Evolutionary conservation across 257 asterid genomes (phyloP).

Genomic region (Ilex aquifolium): DNA sequence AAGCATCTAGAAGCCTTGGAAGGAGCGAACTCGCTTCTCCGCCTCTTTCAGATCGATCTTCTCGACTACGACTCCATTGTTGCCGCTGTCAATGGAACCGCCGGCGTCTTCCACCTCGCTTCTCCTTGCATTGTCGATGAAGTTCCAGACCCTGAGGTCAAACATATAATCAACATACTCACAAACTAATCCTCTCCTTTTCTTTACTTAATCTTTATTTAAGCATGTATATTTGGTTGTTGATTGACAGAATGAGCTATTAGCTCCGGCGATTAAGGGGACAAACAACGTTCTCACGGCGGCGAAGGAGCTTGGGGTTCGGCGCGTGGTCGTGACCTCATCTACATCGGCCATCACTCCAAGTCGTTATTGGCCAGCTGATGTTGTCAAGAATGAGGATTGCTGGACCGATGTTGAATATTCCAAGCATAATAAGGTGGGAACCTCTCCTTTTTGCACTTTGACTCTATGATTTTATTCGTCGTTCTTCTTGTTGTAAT

Average conservation of each 20-base stretch:
- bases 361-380: conserved; percentile 70
- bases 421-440: conserved; percentile 71
- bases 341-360: conserved; percentile 59
- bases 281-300: conserved; percentile 86
- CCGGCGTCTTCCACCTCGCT: conserved; percentile 75
- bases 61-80: conserved; percentile 57
- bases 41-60: conserved; percentile 63
- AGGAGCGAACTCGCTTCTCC: conserved; percentile 60
- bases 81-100: conserved; percentile 48
- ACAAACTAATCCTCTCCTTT: no score
- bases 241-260: conserved; percentile 40
- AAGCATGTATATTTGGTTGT: conserved; percentile 1
- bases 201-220: no score
- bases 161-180: no score
- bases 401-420: conserved; percentile 90
- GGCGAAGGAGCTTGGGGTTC: conserved; percentile 72
- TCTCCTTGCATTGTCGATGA: conserved; percentile 59
- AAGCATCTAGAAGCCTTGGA: conserved; percentile 53
- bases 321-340: conserved; percentile 88
- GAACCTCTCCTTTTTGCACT: neutral
- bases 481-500: no score
- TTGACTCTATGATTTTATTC: no score
- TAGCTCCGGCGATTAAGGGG: conserved; percentile 86
- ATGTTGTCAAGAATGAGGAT: conserved; percentile 60
- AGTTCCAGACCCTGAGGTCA: conserved; percentile 71